These are phyloP conservation scores for Laetiporus sulphureus DNA, from an alignment of 1,284 basidiomycete species.

Conservation along the genomic window DNA sequence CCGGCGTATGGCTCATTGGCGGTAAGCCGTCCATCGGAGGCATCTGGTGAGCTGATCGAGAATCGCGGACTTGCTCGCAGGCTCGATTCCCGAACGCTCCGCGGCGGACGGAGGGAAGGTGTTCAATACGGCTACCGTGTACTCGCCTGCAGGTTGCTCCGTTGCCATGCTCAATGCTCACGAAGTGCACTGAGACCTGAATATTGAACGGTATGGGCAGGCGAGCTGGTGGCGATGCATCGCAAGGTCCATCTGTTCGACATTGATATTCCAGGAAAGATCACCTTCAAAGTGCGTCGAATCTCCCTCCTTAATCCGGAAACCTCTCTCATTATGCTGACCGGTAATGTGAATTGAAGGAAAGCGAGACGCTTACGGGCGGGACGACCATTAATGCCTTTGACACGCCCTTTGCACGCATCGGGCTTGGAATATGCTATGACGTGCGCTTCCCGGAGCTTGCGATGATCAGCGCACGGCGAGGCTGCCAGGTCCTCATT, in stretches of 20 bases:
- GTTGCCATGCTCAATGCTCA: not conserved
- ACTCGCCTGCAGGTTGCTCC: conserved; percentile 71
- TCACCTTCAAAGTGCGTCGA: conserved; percentile 81
- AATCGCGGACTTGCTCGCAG: too few species aligned
- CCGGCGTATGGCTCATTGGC: conserved; percentile 87
- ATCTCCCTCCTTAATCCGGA: not conserved
- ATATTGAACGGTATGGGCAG: conserved; percentile 30
- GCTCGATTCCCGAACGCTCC: conserved; percentile 86
- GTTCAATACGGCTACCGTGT: conserved; percentile 93
- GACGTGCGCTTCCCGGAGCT: conserved; percentile 94
- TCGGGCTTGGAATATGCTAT: conserved; percentile 90
- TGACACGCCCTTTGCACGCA: conserved; percentile 90
- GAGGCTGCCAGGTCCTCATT: conserved; percentile 85
- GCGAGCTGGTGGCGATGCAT: conserved; percentile 82
- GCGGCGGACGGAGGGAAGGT: conserved; percentile 53
- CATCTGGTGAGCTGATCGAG: not conserved
- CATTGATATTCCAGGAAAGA: conserved; percentile 95
- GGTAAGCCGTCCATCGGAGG: conserved; percentile 39
- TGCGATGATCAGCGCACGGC: conserved; percentile 85
- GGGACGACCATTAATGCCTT: conserved; percentile 79
- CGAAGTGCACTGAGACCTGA: conserved; percentile 2
- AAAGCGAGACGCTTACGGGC: conserved; percentile 88
- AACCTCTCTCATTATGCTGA: conserved; percentile 3
- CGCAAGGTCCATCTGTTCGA: conserved; percentile 98
- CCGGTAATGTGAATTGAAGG: conserved; percentile 40